Percentiles rank a stretch among this genome's conserved stretches.
Evolutionary conservation across 305 asterid species (phyloP).

Genomic region (Solanum chacoense): DNA sequence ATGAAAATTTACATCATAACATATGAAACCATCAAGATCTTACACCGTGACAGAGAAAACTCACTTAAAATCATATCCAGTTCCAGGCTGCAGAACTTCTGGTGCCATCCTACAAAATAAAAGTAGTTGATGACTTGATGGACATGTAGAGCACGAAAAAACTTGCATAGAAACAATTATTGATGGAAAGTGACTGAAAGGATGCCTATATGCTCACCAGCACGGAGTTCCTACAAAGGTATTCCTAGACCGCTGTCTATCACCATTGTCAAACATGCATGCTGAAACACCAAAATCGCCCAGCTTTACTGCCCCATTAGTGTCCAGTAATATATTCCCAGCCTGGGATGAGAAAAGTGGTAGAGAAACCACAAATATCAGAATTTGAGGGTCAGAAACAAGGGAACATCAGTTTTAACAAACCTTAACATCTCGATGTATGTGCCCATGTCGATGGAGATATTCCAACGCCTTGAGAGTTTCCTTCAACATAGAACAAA

Average conservation of each 20-base stretch:
- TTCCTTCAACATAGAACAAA: slow-evolving; percentile 80
- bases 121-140: slow-evolving; percentile 6
- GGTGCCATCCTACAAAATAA: slow-evolving; percentile 88
- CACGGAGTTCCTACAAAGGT: slow-evolving; percentile 99
- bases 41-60: slow-evolving; percentile 7
- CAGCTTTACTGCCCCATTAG: slow-evolving; percentile 85
- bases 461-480: slow-evolving; percentile 92
- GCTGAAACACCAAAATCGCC: slow-evolving; percentile 99
- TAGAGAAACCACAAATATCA: slow-evolving; percentile 11
- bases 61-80: slow-evolving; percentile 98
- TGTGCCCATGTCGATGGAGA: slow-evolving; percentile 90
- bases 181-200: neutral
- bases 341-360: slow-evolving; percentile 44
- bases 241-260: slow-evolving; percentile 92
- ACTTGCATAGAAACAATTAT: slow-evolving; percentile 1
- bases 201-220: slow-evolving; percentile 44
- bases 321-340: slow-evolving; percentile 86
- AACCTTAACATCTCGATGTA: slow-evolving; percentile 98
- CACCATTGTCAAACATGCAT: slow-evolving; percentile 93
- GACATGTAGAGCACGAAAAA: slow-evolving; percentile 3
- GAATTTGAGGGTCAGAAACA: slow-evolving; percentile 6
- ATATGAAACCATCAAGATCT: neutral
- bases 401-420: slow-evolving; percentile 8
- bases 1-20: neutral
- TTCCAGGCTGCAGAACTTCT: slow-evolving; percentile 96